Evolutionary conservation across 2,329 filamentous ascomycete species (phyloP), one percentile per base, ranked within the genome.

Genomic region (Xylaria sp.): DNA sequence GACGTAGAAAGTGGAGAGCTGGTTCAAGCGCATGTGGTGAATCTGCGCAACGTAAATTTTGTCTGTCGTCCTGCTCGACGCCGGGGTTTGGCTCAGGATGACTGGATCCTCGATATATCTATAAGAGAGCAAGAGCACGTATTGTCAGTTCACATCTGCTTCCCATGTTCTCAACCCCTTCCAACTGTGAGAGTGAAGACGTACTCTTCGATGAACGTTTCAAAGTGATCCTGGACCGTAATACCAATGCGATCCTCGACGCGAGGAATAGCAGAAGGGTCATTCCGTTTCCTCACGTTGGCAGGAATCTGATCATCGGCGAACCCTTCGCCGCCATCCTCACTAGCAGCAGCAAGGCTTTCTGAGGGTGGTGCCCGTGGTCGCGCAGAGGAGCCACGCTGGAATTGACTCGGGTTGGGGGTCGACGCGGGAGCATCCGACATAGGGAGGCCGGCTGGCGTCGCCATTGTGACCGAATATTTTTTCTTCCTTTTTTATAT

Each of bases 1-100:
- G 70, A 95, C 84, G 72, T 94, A 95, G 59, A 94, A 85, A 4
- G 90, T 94, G 1, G 90, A 93, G n/a, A 93, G 82, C 64, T 85
- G 80, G 72, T 88, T 89, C 19, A 82, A 81, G 59, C 84, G 82
- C 80, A 95, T 85, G 63, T 87, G 88, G 69, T 90, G 86, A 67
- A 95, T 91, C 75, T 92, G 90, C 54, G 89, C 89, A 59, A 94
- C 81, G 73, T 94, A 95, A 77, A 92, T 92, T 72, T 89, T 90
- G 76, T 92, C 88, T 30, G 88, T 90, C 3, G 86, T 88, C 51
- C 86, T 86, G 70, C 88, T 91, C 13, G 89, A 88, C 2, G 52
- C 57, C 2, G 83, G 79, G 8, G 87, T 86, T 5, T 80, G 78
- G 50, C 80, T 82, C 11, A 84, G 89, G 2, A 86, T 78, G 4